Base-by-base conservation (phyloP, 257 asterid genomes). In the Jacaranda copaia region DNA sequence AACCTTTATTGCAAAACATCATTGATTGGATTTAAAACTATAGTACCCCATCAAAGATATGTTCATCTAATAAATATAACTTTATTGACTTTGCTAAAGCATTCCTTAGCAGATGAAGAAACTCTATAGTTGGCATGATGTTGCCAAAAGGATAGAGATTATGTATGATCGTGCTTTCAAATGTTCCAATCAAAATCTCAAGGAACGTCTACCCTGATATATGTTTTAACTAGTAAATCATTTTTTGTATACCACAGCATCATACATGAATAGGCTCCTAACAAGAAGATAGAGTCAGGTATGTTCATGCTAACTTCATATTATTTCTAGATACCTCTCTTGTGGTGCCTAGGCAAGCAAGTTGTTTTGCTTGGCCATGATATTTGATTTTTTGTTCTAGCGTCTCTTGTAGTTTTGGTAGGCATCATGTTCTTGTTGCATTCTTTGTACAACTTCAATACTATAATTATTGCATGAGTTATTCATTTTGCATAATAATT, bases 311-410 rank as follows among this genome's bases (percentile, higher is more conserved):
- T n/a, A n/a, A 73, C 15, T 2, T 51, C 8, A 19, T 20, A 66
- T 51, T 19, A 42, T 68, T 66, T 81, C 6, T 74, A 95, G 99
- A 91, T 95, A 93, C 80, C 93, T 93, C 5, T 78, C 88, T 36
- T 93, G 99, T 71, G 99, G 98, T 82, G 85, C 90, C 74, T 95
- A 97, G 99, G 98, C 99, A 12, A 98, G 98, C 74, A 95, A 93
- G 87, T 90, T 95, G 63, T 95, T 95, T 75, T 90, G 88, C 88
- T 58, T 95, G 80, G 98, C 91, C 77, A 93, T 95, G 98, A 86
- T 93, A 70, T 76, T 95, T 40, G 91, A 93, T 85, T 91, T 58
- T 86, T 73, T 91, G 72, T 80, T 93, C 20, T 91, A 94, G 97
- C 87, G 75, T 77, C 79, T 95, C 70, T 88, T 93, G 89, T 90